Base-by-base conservation (phyloP, 164 flowering plant species). In the Vitis cinerea region DNA sequence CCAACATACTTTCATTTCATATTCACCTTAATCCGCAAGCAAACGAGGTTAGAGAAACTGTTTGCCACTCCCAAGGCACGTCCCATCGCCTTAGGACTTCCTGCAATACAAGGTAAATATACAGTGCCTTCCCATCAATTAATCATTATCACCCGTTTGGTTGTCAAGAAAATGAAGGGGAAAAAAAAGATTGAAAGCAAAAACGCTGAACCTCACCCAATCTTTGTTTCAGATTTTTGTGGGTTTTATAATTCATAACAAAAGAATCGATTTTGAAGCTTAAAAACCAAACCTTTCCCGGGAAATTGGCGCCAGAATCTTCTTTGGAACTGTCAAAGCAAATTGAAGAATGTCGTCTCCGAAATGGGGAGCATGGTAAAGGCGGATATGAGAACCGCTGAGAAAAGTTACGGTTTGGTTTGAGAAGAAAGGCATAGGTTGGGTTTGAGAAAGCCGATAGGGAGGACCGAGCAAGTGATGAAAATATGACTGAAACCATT, bases 61-160 rank as follows among this genome's bases (percentile, higher is more conserved):
- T 89, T 73, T 83, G 94, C 98, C 97, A 90, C 64, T 83, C 81
- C 99, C 97, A 93, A 16, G 97, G 99, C 63, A 93, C 97, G 31
- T 91, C 87, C 98, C 97, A 95, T 2, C 96, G 81, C 79, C 79
- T 71, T 47, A 93, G 71, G 53, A 95, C 80, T 19, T 76, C 83
- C 97, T 91, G 76, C 37, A 50, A 27, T 8, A 48, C 63, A 50
- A 10, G 4, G 44, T 23, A 23, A 23, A 23, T 23, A 23, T 23
- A 37, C 44, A 37, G 4, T 37, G 7, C 44, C 7, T 37, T 6
- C 44, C 44, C 44, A 37, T 37, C 44, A 37, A 37, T 6, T 3
- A 37, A 37, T 6, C 44, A 6, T 6, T 37, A 6, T 37, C 7
- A 37, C 7, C 44, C 44, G 44, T 6, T 37, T 37, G 44, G 44